Evolutionary conservation across 306 rosid species (phyloP).

Genomic region (Glycine tomentella): DNA sequence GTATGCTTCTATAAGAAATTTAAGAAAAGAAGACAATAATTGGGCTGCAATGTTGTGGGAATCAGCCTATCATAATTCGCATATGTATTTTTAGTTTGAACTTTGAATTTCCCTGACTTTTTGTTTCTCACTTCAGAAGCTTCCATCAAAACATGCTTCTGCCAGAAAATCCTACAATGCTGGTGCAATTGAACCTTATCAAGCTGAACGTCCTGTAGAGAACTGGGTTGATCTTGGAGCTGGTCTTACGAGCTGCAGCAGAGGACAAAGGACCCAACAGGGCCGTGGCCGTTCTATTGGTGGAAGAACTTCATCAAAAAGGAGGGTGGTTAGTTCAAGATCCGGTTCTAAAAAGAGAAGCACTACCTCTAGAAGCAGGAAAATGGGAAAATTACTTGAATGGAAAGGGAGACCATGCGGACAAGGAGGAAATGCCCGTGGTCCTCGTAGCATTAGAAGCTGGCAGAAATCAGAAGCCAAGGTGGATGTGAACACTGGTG

Average conservation of each 20-base stretch:
- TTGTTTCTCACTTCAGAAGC: conserved; percentile 55
- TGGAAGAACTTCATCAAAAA: conserved; percentile 49
- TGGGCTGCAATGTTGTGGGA: neutral
- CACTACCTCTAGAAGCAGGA: conserved; percentile 45
- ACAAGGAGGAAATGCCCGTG: conserved; percentile 51
- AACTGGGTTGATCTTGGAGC: conserved; percentile 43
- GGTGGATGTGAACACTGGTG: conserved; percentile 38
- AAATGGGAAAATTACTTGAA: conserved; percentile 51
- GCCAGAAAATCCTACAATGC: conserved; percentile 45
- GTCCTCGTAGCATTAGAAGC: conserved; percentile 61
- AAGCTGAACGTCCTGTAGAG: conserved; percentile 40
- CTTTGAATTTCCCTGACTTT: conserved; percentile 16
- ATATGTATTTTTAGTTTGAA: neutral
- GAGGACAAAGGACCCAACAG: conserved; percentile 46
- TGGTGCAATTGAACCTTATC: conserved; percentile 40
- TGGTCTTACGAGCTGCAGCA: conserved; percentile 54
- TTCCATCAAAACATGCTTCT: conserved; percentile 51
- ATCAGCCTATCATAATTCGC: neutral
- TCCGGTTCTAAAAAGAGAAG: conserved; percentile 50
- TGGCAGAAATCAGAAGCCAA: conserved; percentile 53
- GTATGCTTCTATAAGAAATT: too few species aligned
- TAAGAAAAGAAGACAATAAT: too few species aligned
- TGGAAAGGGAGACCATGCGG: conserved; percentile 60
- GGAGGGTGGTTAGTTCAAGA: conserved; percentile 48
- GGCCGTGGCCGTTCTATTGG: conserved; percentile 44